Evolutionary conservation across 371 early-diverging fungal genomes (phyloP), one percentile per base, ranked within the genome.

Genomic region (Batkoa obscura): DNA sequence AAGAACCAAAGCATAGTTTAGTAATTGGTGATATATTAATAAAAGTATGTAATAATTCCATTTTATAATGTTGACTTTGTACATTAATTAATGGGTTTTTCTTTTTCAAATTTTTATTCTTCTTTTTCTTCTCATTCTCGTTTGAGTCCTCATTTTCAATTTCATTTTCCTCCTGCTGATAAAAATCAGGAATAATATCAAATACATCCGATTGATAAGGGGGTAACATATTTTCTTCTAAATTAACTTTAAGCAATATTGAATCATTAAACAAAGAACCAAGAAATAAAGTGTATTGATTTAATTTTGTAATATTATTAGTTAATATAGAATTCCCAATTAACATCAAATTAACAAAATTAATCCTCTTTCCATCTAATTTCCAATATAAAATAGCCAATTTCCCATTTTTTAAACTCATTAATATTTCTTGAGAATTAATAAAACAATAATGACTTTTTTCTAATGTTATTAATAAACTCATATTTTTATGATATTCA

Each of bases 221-320:
- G 23, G 23, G 23, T 23, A 23, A 23, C 23, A 23, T 23, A 23
- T 23, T 23, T 23, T 23, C 23, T 23, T 23, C 23, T 23, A 23
- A 23, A 23, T 41, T 53, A 58, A 78, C 79, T 58, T 83, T 78
- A 51, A 95, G 66, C 59, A 96, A 64, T 50, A 86, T 62, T 0
- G 88, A 82, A 62, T 93, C 86, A 1, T 84, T 79, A 3, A 80
- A 74, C n/a, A 79, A 69, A 3, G 84, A 84, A 1, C 85, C 90
- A 13, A 88, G 62, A 67, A 96, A 93, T 47, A 90, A 69, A 56
- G 82, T 81, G 4, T 80, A 71, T 0, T 68, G 55, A 23, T 23
- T 23, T 23, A 23, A 23, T 23, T 23, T 23, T 23, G 23, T 23
- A 23, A 23, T 23, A 23, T 23, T 23, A 23, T 23, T 23, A 23